Evolutionary conservation across 1,284 basidiomycete species (phyloP).

Genomic region (Apiotrichum sp.): DNA sequence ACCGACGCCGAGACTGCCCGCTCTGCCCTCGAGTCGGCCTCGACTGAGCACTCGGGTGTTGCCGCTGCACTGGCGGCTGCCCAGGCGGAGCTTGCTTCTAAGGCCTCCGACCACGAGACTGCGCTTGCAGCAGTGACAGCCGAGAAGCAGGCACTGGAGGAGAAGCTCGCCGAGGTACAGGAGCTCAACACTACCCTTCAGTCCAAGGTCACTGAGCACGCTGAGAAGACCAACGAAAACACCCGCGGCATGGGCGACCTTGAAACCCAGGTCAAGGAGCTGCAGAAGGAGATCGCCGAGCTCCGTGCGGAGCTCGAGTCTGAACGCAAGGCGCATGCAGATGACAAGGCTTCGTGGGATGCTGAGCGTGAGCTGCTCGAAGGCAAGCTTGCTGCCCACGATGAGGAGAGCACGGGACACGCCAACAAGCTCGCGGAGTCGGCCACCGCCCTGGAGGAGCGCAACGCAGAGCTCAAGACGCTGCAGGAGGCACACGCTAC

Average conservation of each 20-base stretch:
- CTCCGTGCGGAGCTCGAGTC: slow-evolving; percentile 15
- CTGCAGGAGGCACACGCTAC: slow-evolving; percentile 21
- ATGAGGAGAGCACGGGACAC: slow-evolving; percentile 3
- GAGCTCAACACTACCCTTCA: slow-evolving; percentile 18
- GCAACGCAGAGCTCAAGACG: slow-evolving; percentile 16
- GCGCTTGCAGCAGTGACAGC: slow-evolving; percentile 4
- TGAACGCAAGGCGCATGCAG: slow-evolving; percentile 8
- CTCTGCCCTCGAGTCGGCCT: slow-evolving; percentile 5
- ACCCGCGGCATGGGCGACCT: slow-evolving; percentile 9
- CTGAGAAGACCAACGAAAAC: slow-evolving; percentile 26
- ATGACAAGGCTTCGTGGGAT: slow-evolving; percentile 11
- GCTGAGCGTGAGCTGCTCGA: slow-evolving; percentile 13
- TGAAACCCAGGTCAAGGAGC: slow-evolving; percentile 19
- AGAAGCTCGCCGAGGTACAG: slow-evolving; percentile 20
- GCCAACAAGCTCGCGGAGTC: slow-evolving; percentile 11
- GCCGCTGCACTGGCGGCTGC: slow-evolving; percentile 7
- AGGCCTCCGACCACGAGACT: slow-evolving; percentile 12
- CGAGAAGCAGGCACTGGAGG: slow-evolving; percentile 15
- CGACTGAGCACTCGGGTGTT: slow-evolving; percentile 5
- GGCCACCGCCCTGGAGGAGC: slow-evolving; percentile 5
- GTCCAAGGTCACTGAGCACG: slow-evolving; percentile 20
- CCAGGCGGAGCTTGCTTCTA: slow-evolving; percentile 12
- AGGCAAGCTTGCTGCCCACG: slow-evolving; percentile 6
- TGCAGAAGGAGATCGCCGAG: slow-evolving; percentile 23
- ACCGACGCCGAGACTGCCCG: slow-evolving; percentile 11